Percentiles rank a stretch among this genome's conserved stretches.
phyloP scores from a whole-genome alignment of 495 filamentous ascomycete genomes.

The Emericellopsis terricola region DNA sequence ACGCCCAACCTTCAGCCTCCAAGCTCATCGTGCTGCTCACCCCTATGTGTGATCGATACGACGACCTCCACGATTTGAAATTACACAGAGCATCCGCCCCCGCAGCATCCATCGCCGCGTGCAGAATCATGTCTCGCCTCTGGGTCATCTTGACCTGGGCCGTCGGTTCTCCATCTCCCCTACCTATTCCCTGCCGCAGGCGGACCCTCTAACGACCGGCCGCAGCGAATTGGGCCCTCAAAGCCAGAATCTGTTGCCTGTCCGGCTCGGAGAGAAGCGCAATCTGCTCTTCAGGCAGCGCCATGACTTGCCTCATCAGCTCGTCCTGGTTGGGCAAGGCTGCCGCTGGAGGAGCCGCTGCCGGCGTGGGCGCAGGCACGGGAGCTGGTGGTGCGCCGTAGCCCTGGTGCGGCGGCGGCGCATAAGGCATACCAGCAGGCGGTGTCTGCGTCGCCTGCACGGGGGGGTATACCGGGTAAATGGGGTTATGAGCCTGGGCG shows the following conservation, averaged over 20 bases:
- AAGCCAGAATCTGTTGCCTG: slow-evolving; percentile 55
- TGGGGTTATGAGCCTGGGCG: slow-evolving; percentile 3
- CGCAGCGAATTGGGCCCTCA: slow-evolving; percentile 21
- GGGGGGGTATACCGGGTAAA: slow-evolving; percentile 13
- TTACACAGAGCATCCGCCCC: too few species aligned
- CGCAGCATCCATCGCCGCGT: too few species aligned
- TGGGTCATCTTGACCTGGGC: too few species aligned
- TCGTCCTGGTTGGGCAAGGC: slow-evolving; percentile 39
- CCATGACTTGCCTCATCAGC: slow-evolving; percentile 57
- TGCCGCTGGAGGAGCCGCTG: slow-evolving; percentile 21
- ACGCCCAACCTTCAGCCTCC: too few species aligned
- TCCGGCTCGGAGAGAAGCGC: slow-evolving; percentile 55
- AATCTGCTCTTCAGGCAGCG: slow-evolving; percentile 56
- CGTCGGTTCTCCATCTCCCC: too few species aligned
- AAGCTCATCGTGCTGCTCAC: too few species aligned
- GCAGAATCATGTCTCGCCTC: too few species aligned
- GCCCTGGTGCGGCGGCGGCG: slow-evolving; percentile 16
- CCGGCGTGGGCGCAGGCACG: slow-evolving; percentile 11
- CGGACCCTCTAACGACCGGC: too few species aligned
- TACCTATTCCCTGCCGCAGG: too few species aligned
- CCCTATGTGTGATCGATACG: too few species aligned
- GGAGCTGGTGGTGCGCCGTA: slow-evolving; percentile 15
- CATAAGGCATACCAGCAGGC: slow-evolving; percentile 21
- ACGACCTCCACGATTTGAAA: too few species aligned
- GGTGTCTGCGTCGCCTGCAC: slow-evolving; percentile 44